Base-by-base conservation (phyloP, 1,284 basidiomycete genomes). In the Cutaneotrichosporon arboriforme region DNA sequence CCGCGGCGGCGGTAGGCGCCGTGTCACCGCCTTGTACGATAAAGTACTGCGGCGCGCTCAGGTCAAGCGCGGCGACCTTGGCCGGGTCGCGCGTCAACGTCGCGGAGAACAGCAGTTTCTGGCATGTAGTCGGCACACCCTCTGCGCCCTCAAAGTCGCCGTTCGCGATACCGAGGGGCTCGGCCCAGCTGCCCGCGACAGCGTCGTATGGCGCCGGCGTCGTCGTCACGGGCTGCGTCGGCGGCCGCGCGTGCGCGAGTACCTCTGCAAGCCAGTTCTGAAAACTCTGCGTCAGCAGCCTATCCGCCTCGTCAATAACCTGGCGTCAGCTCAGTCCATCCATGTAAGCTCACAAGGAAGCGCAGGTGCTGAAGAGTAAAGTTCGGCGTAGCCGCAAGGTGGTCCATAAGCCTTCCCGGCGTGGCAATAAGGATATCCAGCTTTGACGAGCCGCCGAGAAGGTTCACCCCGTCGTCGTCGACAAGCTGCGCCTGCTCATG, bases 221-320 rank as follows among this genome's bases (percentile, higher is more conserved):
- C 17, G 46, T 22, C 8, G 9, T 10, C 33, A n/a, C 37, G 2
- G 48, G 36, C 8, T 33, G 20, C 26, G 66, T 55, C 8, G 79
- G 76, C 15, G 84, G 81, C 26, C 81, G 81, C 5, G 84, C 85
- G 9, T 88, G 88, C 1, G 81, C 76, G 8, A 93, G 77, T 4
- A 96, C 86, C 64, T 85, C 84, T 12, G 82, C 80, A 2, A 96
- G 77, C 94, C 94, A 99, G 66, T 92, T 87, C 73, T 97, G 91
- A 76, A 97, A 97, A 1, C 89, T 91, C 70, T 97, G 92, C 8
- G 88, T 88, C 4, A 99, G 81, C 3, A 99, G 80, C 20, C 93
- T 83, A 70, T 99, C 96, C 0, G 96, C 96, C 77, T 99, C 96
- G 70, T 99, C 96, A 52, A 99, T 90, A 17, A 98, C 84, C 89